These are phyloP conservation scores for Besnoitia besnoiti DNA, from an alignment of 169 alveolate genomes.

Conservation along the genomic window DNA sequence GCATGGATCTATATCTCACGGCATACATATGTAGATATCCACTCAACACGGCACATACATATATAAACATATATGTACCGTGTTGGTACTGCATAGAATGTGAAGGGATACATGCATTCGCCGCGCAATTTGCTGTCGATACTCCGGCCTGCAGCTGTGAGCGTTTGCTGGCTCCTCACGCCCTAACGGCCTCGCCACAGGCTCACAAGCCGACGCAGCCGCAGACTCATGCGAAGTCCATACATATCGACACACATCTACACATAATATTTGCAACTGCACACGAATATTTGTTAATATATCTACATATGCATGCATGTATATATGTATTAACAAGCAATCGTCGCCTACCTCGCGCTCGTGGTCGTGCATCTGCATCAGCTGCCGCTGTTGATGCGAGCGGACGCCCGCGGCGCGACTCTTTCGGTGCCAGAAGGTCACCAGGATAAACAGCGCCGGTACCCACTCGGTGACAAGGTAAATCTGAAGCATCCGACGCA, in stretches of 20 bases:
- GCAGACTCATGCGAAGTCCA: too few relatives aligned
- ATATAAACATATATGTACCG: not conserved
- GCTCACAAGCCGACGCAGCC: too few relatives aligned
- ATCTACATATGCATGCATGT: not conserved
- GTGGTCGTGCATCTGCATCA: not conserved
- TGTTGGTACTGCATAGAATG: not conserved
- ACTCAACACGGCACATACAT: too few relatives aligned
- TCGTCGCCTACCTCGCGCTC: not conserved
- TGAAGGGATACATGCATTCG: not conserved
- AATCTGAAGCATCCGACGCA: slow-evolving; percentile 44
- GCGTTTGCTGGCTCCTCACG: too few relatives aligned
- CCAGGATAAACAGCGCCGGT: slow-evolving; percentile 52
- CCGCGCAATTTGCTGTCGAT: too few relatives aligned
- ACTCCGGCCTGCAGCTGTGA: too few relatives aligned
- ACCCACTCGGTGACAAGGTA: slow-evolving; percentile 60
- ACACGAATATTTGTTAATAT: not conserved
- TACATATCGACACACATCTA: not conserved
- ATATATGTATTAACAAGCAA: too few relatives aligned
- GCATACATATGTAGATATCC: not conserved
- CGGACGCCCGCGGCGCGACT: slow-evolving; percentile 22
- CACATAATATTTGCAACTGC: too few relatives aligned
- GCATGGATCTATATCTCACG: not conserved
- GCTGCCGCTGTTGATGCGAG: not conserved
- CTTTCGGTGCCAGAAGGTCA: slow-evolving; percentile 65
- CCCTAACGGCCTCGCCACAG: too few relatives aligned